Conservation (phyloP, 2,329 filamentous ascomycete genomes). For the Ophiostoma fasciatum region DNA sequence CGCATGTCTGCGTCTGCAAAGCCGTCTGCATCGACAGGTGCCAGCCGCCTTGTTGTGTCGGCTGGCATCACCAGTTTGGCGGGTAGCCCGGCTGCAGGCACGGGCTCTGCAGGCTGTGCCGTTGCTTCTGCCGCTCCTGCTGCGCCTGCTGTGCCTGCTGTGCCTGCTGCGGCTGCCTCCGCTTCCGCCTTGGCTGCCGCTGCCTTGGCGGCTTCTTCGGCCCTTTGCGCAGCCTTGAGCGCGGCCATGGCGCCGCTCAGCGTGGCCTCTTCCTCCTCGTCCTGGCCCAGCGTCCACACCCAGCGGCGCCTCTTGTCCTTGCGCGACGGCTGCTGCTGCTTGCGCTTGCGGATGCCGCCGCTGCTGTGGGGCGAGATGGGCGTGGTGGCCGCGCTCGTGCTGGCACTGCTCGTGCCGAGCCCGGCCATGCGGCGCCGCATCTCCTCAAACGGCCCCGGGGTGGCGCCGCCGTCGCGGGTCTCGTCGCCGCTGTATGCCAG, state of each 20-base stretch:
- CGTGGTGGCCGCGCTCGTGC: constrained; percentile 16
- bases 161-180: not conserved
- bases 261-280: constrained; percentile 29
- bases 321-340: constrained; percentile 23
- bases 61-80: too few relatives aligned
- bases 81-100: too few relatives aligned
- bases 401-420: constrained; percentile 26
- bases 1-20: not conserved
- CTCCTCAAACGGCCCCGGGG: constrained; percentile 48
- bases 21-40: too few relatives aligned
- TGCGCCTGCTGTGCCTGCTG: not conserved
- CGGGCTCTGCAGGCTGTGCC: not conserved
- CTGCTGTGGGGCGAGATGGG: constrained; percentile 12
- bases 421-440: constrained; percentile 43
- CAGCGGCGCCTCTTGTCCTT: constrained; percentile 49
- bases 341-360: constrained; percentile 36
- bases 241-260: constrained; percentile 18
- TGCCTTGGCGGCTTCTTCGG: constrained; percentile 2
- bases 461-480: constrained; percentile 45
- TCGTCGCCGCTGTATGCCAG: constrained; percentile 38
- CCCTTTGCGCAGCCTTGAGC: constrained; percentile 13
- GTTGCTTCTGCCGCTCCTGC: not conserved
- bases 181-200: not conserved
- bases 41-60: too few relatives aligned
- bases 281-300: constrained; percentile 51